Evolutionary conservation across 1,284 basidiomycete species (phyloP).

Genomic region (Irpex sp.): DNA sequence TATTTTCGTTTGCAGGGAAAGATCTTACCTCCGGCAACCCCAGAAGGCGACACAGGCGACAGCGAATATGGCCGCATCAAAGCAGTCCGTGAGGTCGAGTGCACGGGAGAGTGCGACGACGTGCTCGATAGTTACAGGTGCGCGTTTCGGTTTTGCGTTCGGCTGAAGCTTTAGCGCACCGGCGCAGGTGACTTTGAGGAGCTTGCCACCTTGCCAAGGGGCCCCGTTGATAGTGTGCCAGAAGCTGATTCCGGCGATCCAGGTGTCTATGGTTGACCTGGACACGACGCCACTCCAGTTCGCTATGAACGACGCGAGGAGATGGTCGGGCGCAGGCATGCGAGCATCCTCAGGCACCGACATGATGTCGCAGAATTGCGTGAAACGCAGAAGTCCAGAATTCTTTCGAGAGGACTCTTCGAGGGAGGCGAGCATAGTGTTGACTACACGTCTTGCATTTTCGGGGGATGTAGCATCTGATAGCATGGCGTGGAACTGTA

Average conservation of each 20-base stretch:
- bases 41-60: constrained; percentile 11
- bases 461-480: background rate
- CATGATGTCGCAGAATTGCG: constrained; percentile 31
- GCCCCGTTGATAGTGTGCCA: constrained; percentile 32
- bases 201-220: constrained; percentile 24
- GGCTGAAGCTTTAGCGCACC: constrained; percentile 25
- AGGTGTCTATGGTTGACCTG: constrained; percentile 12
- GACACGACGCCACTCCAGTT: background rate
- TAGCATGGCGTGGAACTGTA: background rate
- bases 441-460: background rate
- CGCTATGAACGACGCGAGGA: constrained; percentile 26
- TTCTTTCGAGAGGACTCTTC: constrained; percentile 20
- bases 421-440: constrained; percentile 5
- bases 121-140: constrained; percentile 31
- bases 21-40: background rate
- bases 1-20: background rate
- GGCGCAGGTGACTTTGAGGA: constrained; percentile 16
- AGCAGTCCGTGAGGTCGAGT: constrained; percentile 9
- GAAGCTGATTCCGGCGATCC: constrained; percentile 27
- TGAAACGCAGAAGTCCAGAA: constrained; percentile 31
- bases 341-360: constrained; percentile 23
- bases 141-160: constrained; percentile 16
- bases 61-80: constrained; percentile 8
- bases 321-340: constrained; percentile 29
- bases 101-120: constrained; percentile 20